Conservation (phyloP, 2,329 filamentous ascomycete genomes). For the Ascochyta rabiei region DNA sequence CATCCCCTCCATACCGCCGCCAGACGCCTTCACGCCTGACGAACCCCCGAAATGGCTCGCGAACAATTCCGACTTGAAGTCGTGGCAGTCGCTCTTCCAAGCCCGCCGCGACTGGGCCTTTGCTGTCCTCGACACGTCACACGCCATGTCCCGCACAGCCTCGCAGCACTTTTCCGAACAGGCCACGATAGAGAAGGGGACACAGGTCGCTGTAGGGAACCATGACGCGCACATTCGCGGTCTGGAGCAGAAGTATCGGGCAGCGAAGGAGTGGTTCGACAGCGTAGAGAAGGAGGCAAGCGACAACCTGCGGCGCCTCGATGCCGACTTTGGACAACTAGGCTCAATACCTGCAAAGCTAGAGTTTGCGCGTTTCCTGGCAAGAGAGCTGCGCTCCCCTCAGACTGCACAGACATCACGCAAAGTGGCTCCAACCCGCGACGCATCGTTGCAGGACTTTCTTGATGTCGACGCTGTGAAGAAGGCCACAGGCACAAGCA, state of each 20-base stretch:
- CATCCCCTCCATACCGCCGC: constrained; percentile 61
- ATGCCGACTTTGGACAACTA: constrained; percentile 70
- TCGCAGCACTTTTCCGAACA: constrained; percentile 74
- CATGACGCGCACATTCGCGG: constrained; percentile 75
- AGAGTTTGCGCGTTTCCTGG: constrained; percentile 64
- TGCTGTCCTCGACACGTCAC: constrained; percentile 71
- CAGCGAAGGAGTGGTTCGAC: constrained; percentile 72
- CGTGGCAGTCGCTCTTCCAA: constrained; percentile 89
- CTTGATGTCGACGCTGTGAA: constrained; percentile 75
- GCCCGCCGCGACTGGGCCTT: constrained; percentile 81
- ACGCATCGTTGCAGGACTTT: constrained; percentile 55
- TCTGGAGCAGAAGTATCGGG: constrained; percentile 73
- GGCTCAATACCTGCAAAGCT: constrained; percentile 68
- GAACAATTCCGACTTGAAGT: constrained; percentile 77
- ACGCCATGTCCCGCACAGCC: constrained; percentile 65
- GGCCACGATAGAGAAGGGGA: constrained; percentile 76
- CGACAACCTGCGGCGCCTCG: constrained; percentile 68
- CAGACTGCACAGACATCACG: constrained; percentile 31
- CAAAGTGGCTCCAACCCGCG: constrained; percentile 30
- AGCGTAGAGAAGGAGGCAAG: constrained; percentile 72
- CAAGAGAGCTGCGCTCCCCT: constrained; percentile 40
- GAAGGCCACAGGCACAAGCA: constrained; percentile 72
- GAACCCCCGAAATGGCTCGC: constrained; percentile 79
- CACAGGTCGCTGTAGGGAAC: constrained; percentile 86
- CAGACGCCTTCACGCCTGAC: constrained; percentile 64